Conservation (phyloP, 495 filamentous ascomycete genomes). For the Schizothecium vesticola region DNA sequence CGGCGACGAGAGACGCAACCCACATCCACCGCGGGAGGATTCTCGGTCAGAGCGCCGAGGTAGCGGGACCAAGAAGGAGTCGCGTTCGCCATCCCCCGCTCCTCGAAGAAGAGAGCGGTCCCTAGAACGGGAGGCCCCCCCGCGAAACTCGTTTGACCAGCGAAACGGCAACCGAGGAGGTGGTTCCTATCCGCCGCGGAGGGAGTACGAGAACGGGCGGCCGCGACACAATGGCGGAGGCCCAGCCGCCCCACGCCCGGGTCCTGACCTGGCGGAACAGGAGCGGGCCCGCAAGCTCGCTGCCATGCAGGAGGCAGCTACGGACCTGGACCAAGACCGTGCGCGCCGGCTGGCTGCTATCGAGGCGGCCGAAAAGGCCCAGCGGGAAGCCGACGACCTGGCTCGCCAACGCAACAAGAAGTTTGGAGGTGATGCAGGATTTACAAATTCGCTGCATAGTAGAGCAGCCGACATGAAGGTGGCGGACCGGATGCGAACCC, state of each 20-base stretch:
- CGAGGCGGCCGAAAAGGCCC: constrained; percentile 56
- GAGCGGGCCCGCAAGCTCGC: constrained; percentile 67
- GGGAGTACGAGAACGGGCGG: constrained; percentile 24
- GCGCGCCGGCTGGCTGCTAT: constrained; percentile 64
- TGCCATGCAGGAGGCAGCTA: constrained; percentile 84
- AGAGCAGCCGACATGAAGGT: constrained; percentile 54
- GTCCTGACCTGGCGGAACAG: constrained; percentile 26
- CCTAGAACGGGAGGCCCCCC: constrained; percentile 11
- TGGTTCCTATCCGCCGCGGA: constrained; percentile 19
- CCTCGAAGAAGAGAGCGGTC: constrained; percentile 17
- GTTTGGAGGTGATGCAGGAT: constrained; percentile 58
- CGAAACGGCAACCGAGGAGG: constrained; percentile 20
- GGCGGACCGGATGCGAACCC: constrained; percentile 27
- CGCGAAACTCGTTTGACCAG: constrained; percentile 1
- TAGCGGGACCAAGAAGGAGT: constrained; percentile 1
- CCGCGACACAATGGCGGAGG: constrained; percentile 2
- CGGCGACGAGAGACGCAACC: neutral
- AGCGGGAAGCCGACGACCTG: constrained; percentile 58
- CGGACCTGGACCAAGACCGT: constrained; percentile 68
- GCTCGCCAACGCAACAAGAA: constrained; percentile 52
- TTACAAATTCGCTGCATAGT: constrained; percentile 54
- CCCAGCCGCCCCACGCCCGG: constrained; percentile 3
- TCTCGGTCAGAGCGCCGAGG: neutral
- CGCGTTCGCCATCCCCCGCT: constrained; percentile 25
- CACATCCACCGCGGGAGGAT: neutral